Percentiles rank a stretch among this genome's conserved stretches.
These are phyloP conservation scores for Ascochyta koolunga DNA, from an alignment of 2,329 filamentous ascomycete species.

Conservation along the genomic window DNA sequence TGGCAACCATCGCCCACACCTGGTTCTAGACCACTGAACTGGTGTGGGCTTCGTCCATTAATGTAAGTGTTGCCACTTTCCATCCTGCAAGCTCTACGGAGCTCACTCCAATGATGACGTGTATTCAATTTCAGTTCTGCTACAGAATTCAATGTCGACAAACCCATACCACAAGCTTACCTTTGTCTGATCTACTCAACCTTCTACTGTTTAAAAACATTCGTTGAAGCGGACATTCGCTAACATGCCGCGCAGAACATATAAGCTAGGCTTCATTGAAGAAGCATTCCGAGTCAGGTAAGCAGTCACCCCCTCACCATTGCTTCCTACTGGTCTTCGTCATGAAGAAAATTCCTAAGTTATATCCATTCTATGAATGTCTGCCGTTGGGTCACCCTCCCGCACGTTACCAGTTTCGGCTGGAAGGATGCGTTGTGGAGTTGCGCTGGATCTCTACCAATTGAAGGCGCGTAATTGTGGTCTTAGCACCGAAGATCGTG, in stretches of 20 bases:
- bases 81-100: conserved; percentile 1
- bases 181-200: conserved; percentile 55
- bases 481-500: conserved; percentile 56
- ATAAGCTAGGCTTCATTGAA: not conserved
- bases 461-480: conserved; percentile 59
- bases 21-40: not conserved
- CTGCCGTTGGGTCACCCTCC: conserved; percentile 72
- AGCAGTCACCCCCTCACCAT: conserved; percentile 15
- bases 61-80: conserved; percentile 21
- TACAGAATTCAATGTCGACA: conserved; percentile 66
- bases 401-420: conserved; percentile 65
- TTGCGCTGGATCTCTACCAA: conserved; percentile 54
- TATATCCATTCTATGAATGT: conserved; percentile 69
- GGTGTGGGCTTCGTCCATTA: not conserved
- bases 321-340: conserved; percentile 30
- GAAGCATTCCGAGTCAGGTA: conserved; percentile 21
- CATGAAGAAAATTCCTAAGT: conserved; percentile 62
- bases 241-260: conserved; percentile 24
- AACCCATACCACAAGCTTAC: conserved; percentile 61
- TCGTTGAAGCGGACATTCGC: conserved; percentile 12
- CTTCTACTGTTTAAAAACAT: conserved; percentile 1
- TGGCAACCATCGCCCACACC: not conserved
- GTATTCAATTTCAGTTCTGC: conserved; percentile 65
- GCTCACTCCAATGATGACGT: conserved; percentile 42
- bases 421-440: conserved; percentile 79